Conservation (phyloP, 306 rosid species). For the Cercis canadensis region DNA sequence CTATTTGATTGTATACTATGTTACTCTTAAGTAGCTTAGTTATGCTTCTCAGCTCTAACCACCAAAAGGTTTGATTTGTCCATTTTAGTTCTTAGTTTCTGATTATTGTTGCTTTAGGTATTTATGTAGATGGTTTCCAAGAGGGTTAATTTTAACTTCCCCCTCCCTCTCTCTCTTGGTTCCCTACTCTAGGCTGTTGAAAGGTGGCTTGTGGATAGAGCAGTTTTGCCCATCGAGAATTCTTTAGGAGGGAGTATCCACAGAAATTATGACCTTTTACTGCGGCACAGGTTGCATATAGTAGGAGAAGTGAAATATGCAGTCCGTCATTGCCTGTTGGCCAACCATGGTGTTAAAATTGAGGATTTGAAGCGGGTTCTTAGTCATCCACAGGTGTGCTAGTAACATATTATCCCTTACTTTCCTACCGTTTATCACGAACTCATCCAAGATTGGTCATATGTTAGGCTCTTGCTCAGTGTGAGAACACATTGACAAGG, state of each 20-base stretch:
- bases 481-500: conserved; percentile 83
- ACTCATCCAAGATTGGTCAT: conserved; percentile 31
- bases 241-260: conserved; percentile 98
- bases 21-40: not conserved
- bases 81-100: conserved; percentile 16
- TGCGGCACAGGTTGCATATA: conserved; percentile 86
- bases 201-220: conserved; percentile 94
- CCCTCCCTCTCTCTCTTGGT: conserved; percentile 6
- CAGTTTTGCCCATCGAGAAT: conserved; percentile 95
- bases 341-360: conserved; percentile 78
- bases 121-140: conserved; percentile 13
- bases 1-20: not conserved
- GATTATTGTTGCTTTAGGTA: conserved; percentile 28
- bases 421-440: not conserved
- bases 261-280: conserved; percentile 94
- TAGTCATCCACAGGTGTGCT: conserved; percentile 89
- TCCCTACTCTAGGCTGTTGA: conserved; percentile 74
- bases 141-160: conserved; percentile 19
- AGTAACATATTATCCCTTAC: conserved; percentile 23
- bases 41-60: not conserved
- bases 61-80: not conserved
- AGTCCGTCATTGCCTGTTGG: conserved; percentile 89
- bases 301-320: conserved; percentile 97
- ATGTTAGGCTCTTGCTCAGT: conserved; percentile 97
- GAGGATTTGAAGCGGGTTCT: conserved; percentile 82